Base-by-base conservation (phyloP, 2,329 filamentous ascomycete species). In the Aspergillus quadricinctus region DNA sequence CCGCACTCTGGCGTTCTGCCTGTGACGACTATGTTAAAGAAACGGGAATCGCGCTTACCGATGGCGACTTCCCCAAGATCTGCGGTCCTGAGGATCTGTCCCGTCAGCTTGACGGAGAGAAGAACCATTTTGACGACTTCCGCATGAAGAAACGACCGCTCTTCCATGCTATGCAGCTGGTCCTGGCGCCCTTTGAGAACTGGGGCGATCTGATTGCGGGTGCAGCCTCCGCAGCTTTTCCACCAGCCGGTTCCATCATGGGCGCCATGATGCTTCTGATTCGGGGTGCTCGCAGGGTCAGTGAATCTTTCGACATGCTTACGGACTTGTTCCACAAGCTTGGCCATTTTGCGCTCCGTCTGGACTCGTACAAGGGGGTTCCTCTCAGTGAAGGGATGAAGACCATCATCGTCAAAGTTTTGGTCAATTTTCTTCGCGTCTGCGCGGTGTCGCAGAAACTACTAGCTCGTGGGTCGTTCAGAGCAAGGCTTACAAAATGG, bases 241-340 rank as follows among this genome's bases (percentile, higher is more conserved):
- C 54, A 19, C 54, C 57, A 25, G 48, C 59, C 48, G 37, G 45
- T 10, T 41, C 45, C 9, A 45, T 56, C 17, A 56, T 58, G 57
- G 48, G 50, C 9, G 48, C 53, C 3, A 56, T 53, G 50, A 19
- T 56, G 11, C 48, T 56, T 40, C 50, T 58, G 1, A 17, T 58
- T 25, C 48, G 50, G 1, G 31, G 29, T 10, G 56, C 53, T 23
- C 53, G 56, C n/a, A 53, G 46, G 25, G 53, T 60, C 17, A 60
- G 58, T 28, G 56, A 60, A 2, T 23, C 53, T 3, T 60, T 60
- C 41, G 53, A 60, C 27, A 51, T 53, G 28, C 43, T 58, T n/a
- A 35, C 11, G 2, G 56, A 50, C 4, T 28, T 57, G 9, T 56
- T 61, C 9, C 51, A 41, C n/a, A 55, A 57, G 5, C 35, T 58